phyloP scores from a whole-genome alignment of 768 basidiomycete species.

The Lanmaoa rubissima region DNA sequence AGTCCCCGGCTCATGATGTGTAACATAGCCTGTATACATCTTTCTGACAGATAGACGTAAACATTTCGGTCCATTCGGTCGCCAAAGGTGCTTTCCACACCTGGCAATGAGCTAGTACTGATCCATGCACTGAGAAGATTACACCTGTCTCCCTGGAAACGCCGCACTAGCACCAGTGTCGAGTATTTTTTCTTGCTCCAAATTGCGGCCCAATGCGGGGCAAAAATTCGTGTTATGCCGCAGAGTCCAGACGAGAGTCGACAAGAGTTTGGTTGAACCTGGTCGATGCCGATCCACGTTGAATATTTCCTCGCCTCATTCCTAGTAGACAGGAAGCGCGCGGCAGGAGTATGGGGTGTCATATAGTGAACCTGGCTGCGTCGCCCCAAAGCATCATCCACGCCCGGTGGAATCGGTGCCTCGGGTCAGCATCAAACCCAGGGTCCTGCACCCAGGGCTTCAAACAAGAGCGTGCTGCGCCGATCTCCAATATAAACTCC shows the following conservation, averaged over 20 bases:
- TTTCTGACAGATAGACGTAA: not conserved
- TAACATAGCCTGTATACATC: not conserved
- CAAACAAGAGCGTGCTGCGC: not conserved
- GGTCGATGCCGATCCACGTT: not conserved
- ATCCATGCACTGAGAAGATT: not conserved
- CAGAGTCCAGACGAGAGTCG: not conserved
- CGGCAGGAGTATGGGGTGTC: not conserved
- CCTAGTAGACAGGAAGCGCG: not conserved
- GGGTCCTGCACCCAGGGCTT: not conserved
- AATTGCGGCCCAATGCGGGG: not conserved
- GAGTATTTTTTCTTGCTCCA: not conserved
- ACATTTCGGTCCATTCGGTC: too few relatives aligned
- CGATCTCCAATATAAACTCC: too few relatives aligned
- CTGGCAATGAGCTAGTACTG: not conserved
- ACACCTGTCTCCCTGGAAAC: not conserved
- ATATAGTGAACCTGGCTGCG: not conserved
- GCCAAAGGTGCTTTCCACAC: not conserved
- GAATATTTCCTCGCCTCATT: not conserved
- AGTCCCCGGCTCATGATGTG: not conserved
- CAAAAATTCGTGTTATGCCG: not conserved
- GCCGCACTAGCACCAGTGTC: not conserved
- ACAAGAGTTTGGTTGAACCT: not conserved
- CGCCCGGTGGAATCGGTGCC: not conserved
- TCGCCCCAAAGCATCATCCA: not conserved
- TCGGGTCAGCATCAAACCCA: not conserved